Evolutionary conservation across 768 basidiomycete genomes (phyloP).

Genomic region (Baorangia bicolor): DNA sequence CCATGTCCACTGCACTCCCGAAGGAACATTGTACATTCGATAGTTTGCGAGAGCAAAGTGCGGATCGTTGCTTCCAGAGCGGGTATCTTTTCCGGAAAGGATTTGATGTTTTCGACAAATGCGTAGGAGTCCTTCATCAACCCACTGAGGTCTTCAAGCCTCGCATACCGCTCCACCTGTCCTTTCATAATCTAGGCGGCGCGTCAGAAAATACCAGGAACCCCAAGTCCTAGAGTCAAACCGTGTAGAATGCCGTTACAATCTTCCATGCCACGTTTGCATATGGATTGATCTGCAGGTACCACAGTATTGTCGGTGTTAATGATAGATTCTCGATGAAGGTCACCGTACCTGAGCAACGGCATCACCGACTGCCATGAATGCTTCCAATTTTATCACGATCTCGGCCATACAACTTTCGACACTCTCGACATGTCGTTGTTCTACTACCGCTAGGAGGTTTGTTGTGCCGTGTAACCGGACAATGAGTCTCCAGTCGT

Average conservation of each 20-base stretch:
- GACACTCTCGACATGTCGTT: slow-evolving; percentile 1
- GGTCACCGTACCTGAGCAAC: slow-evolving; percentile 18
- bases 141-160: slow-evolving; percentile 24
- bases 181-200: slow-evolving; percentile 24
- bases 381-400: slow-evolving; percentile 24
- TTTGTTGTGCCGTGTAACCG: slow-evolving; percentile 14
- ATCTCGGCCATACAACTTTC: slow-evolving; percentile 22
- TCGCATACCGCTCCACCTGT: slow-evolving; percentile 28
- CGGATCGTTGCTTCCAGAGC: slow-evolving; percentile 28
- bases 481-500: slow-evolving; percentile 23
- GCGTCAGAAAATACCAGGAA: slow-evolving; percentile 6
- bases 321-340: not conserved
- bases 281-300: slow-evolving; percentile 25
- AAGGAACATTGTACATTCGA: slow-evolving; percentile 38
- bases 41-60: slow-evolving; percentile 31
- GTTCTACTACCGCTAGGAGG: not conserved
- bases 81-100: slow-evolving; percentile 28
- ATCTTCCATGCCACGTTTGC: slow-evolving; percentile 30
- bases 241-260: slow-evolving; percentile 29
- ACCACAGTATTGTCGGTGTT: not conserved
- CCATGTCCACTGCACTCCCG: slow-evolving; percentile 37
- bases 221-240: not conserved
- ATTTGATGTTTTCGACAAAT: slow-evolving; percentile 32
- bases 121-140: slow-evolving; percentile 34
- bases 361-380: slow-evolving; percentile 24